phyloP scores from a whole-genome alignment of 2,329 filamentous ascomycete genomes.

The Emergomyces pasteurianus region DNA sequence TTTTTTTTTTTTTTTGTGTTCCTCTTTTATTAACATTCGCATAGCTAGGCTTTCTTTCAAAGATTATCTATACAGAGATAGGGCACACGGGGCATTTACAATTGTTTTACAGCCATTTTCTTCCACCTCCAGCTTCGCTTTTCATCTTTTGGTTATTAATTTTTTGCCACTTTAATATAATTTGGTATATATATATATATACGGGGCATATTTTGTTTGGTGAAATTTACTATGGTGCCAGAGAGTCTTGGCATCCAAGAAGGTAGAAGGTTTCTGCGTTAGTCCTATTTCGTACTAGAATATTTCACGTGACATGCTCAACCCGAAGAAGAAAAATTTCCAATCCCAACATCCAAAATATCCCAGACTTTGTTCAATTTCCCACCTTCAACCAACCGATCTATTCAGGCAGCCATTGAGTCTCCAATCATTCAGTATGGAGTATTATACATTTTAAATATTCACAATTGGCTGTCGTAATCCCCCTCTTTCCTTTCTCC shows the following conservation, averaged over 20 bases:
- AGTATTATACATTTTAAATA: not conserved
- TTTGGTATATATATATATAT: too few relatives aligned
- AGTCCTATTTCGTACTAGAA: not conserved
- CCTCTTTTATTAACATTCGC: not conserved
- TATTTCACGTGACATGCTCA: not conserved
- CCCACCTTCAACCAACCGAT: not conserved
- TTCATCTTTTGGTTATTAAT: not conserved
- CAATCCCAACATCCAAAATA: not conserved
- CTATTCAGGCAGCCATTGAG: not conserved
- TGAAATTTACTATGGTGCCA: too few relatives aligned
- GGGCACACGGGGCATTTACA: not conserved
- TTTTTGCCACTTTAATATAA: not conserved
- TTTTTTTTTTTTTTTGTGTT: too few relatives aligned
- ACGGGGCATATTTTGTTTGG: too few relatives aligned
- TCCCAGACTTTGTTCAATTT: too few relatives aligned
- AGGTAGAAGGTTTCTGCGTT: not conserved
- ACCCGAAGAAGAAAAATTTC: not conserved
- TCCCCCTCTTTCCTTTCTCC: not conserved
- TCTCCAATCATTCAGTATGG: not conserved
- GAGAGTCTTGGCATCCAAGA: not conserved
- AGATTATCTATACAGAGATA: not conserved
- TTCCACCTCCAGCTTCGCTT: not conserved
- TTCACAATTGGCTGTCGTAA: not conserved
- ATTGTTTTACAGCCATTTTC: not conserved
- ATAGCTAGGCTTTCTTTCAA: not conserved